Evolutionary conservation across 1,139 yeast genomes (phyloP).

Genomic region (Diutina mesorugosa): DNA sequence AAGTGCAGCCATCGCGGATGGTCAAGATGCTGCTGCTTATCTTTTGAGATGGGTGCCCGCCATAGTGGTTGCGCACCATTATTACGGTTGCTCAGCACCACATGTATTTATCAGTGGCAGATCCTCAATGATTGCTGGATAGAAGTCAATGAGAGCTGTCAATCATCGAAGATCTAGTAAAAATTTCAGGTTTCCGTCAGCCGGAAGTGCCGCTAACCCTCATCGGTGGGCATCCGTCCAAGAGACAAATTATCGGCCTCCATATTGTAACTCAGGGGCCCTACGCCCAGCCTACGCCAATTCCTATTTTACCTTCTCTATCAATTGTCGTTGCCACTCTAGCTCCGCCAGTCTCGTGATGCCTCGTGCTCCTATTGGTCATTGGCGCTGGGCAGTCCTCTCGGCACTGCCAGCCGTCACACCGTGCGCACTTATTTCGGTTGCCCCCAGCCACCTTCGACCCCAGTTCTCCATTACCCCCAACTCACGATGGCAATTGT

Average conservation of each 20-base stretch:
- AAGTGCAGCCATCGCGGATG: too few species aligned
- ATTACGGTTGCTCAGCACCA: background rate
- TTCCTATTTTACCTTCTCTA: background rate
- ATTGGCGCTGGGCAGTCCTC: background rate
- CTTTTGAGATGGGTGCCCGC: too few species aligned
- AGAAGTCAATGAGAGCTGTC: too few species aligned
- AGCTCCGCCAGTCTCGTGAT: background rate
- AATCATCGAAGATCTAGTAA: too few species aligned
- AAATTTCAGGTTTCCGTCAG: too few species aligned
- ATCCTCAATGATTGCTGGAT: background rate
- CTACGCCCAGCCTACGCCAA: background rate
- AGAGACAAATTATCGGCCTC: too few species aligned
- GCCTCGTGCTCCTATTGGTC: background rate
- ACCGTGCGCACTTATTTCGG: background rate
- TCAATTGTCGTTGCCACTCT: background rate
- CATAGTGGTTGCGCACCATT: too few species aligned
- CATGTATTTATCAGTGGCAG: background rate
- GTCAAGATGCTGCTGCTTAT: too few species aligned
- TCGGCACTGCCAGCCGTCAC: background rate
- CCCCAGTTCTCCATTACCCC: background rate
- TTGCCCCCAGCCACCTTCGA: background rate
- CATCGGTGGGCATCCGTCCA: background rate
- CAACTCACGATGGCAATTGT: constrained; percentile 49
- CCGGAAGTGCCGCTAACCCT: background rate
- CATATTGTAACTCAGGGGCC: too few species aligned